phyloP scores from a whole-genome alignment of 352 stramenopile species.

The Pythium diclinum region DNA sequence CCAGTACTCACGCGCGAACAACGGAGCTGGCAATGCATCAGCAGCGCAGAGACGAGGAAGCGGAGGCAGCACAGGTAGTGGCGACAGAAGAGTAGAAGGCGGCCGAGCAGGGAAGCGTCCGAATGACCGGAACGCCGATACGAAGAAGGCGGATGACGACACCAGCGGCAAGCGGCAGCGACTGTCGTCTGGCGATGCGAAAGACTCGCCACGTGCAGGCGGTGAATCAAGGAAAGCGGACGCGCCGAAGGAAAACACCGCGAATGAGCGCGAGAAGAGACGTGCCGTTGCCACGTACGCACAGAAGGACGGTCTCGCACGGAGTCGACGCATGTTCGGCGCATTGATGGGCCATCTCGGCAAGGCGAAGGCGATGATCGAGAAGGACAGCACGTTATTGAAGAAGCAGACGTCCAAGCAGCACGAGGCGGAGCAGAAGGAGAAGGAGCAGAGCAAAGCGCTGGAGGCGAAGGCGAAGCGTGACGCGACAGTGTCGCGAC shows the following conservation, averaged over 20 bases:
- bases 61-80: background rate
- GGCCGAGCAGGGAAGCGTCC: background rate
- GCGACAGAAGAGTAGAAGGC: background rate
- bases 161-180: slow-evolving; percentile 40
- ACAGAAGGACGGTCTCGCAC: slow-evolving; percentile 61
- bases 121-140: background rate
- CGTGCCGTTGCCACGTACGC: slow-evolving; percentile 53
- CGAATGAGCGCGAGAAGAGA: slow-evolving; percentile 38
- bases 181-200: slow-evolving; percentile 15
- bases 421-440: slow-evolving; percentile 58
- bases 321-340: slow-evolving; percentile 79
- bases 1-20: background rate
- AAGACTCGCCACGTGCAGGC: background rate
- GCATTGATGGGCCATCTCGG: slow-evolving; percentile 77
- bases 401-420: slow-evolving; percentile 69
- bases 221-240: background rate
- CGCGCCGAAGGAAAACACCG: background rate
- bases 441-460: slow-evolving; percentile 60
- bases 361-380: slow-evolving; percentile 76
- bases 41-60: background rate
- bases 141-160: slow-evolving; percentile 23
- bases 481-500: slow-evolving; percentile 32
- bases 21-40: background rate
- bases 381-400: slow-evolving; percentile 71
- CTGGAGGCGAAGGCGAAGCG: slow-evolving; percentile 43